These are phyloP conservation scores for Termitomyces eurrhizus DNA, from an alignment of 768 basidiomycete genomes.

Conservation along the genomic window DNA sequence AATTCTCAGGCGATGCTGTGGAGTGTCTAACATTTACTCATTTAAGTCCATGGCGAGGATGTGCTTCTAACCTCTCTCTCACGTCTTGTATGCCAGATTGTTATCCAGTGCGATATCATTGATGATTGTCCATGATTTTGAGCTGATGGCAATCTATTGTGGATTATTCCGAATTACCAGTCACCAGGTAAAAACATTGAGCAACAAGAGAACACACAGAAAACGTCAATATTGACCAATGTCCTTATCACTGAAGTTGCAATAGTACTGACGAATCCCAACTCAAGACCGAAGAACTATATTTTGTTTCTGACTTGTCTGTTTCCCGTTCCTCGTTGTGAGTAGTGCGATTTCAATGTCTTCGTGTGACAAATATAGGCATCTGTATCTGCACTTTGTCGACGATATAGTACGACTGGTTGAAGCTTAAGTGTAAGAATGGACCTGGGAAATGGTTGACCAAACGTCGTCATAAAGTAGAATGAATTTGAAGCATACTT, in stretches of 20 bases:
- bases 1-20: background rate
- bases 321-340: background rate
- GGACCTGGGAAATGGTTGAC: background rate
- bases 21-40: background rate
- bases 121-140: background rate
- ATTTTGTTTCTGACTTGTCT: background rate
- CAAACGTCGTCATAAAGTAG: background rate
- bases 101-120: conserved; percentile 72
- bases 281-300: background rate
- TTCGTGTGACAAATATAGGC: background rate
- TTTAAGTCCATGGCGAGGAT: background rate
- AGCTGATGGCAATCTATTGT: background rate
- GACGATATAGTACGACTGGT: background rate
- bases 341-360: background rate
- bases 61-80: conserved; percentile 56
- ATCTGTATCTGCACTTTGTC: background rate
- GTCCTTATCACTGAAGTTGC: background rate
- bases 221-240: background rate
- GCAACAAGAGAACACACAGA: background rate
- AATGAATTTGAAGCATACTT: background rate
- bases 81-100: conserved; percentile 81
- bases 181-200: background rate
- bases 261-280: background rate
- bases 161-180: background rate
- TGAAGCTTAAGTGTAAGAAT: background rate